Evolutionary conservation across 352 stramenopile genomes (phyloP), one percentile per base, ranked within the genome.

Genomic region (Phytophthora cajani): DNA sequence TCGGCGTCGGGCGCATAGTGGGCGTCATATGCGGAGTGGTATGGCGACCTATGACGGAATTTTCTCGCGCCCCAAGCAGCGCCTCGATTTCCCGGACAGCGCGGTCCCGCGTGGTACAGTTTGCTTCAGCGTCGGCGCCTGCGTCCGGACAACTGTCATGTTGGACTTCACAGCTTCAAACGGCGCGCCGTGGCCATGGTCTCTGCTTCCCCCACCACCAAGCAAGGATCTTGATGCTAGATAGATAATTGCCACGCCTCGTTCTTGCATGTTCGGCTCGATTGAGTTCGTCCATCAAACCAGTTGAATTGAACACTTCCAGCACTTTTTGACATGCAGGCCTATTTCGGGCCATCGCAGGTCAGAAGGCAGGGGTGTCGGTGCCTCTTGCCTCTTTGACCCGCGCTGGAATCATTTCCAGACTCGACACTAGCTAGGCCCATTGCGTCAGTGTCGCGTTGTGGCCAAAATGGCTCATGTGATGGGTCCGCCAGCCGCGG

Each of bases 311-410:
- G 62, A 25, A 44, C 30, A 36, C 19, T 69, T 66, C 61, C 38
- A 62, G 51, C 38, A 46, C 38, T 46, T 17, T 30, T 46, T 46
- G 38, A 46, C 38, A 46, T 33, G 6, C 52, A 30, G 19, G 30
- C 51, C 69, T 77, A 77, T 77, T 77, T 73, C 60, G 51, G 56
- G 64, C 46, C 11, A 23, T 47, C 46, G 19, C 44, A 55, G 55
- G 52, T 71, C 67, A 71, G 55, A 67, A 66, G 27, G 21, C 33
- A 32, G 27, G 12, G 64, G 11, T 9, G 50, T 52, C 49, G 46
- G 49, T 66, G 23, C 12, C 56, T 62, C 25, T 40, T 59, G 23
- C 12, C 56, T 62, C 25, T 40, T 59, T 46, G 12, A 30, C 40
- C 33, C n/a, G 32, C n/a, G 58, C 17, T 44, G 8, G 17, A 30